Evolutionary conservation across 768 basidiomycete species (phyloP).

Genomic region (Lentinula sp.): DNA sequence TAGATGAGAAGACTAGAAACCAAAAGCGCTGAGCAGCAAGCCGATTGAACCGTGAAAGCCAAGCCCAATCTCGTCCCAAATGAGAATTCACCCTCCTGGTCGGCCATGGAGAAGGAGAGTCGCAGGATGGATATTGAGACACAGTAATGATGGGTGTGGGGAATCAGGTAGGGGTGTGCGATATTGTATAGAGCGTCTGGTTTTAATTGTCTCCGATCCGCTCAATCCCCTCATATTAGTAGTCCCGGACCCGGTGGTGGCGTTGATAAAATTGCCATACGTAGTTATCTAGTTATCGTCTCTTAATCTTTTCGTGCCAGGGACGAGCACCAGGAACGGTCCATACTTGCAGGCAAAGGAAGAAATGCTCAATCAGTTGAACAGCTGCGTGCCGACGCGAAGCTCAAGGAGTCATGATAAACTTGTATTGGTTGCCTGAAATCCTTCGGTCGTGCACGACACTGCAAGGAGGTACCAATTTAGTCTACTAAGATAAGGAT

Average conservation of each 20-base stretch:
- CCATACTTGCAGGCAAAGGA: neutral
- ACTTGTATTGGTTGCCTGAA: too few species aligned
- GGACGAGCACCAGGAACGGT: neutral
- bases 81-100: neutral
- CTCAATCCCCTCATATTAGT: neutral
- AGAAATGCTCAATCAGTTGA: neutral
- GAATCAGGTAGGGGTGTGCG: neutral
- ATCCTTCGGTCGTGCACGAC: neutral
- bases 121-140: neutral
- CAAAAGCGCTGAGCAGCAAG: conserved; percentile 21
- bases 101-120: neutral
- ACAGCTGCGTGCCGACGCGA: neutral
- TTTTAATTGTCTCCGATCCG: neutral
- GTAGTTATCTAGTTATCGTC: neutral
- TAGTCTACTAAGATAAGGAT: neutral
- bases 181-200: neutral
- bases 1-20: conserved; percentile 21
- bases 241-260: neutral
- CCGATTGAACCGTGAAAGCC: conserved; percentile 22
- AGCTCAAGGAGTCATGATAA: neutral
- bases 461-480: neutral
- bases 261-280: neutral
- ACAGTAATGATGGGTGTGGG: neutral
- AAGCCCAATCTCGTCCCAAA: conserved; percentile 22
- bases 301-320: neutral